A percentile compares a stretch with the other conserved stretches of the same genome.
Evolutionary conservation across 2,329 filamentous ascomycete species (phyloP).

Genomic region (Drechslera avenae): DNA sequence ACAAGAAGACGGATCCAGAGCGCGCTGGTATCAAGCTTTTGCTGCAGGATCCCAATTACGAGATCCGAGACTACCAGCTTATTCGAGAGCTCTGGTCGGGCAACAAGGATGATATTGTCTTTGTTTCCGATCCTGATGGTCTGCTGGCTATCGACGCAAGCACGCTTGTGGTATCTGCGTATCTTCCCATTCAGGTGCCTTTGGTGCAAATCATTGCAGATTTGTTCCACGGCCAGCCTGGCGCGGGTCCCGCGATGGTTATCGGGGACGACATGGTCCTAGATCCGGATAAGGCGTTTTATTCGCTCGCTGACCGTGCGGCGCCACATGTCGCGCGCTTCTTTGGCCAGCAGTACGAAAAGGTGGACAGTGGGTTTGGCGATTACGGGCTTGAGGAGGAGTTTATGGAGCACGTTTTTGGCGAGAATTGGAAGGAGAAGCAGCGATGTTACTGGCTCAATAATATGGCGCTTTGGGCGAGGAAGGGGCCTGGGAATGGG

Average conservation of each 20-base stretch:
- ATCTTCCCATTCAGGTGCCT: constrained; percentile 17
- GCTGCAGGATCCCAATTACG: constrained; percentile 26
- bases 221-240: background rate
- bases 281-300: background rate
- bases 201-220: constrained; percentile 27
- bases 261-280: constrained; percentile 5
- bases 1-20: background rate
- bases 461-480: background rate
- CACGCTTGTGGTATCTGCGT: constrained; percentile 20
- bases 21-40: constrained; percentile 12
- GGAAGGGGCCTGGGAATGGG: background rate
- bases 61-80: constrained; percentile 5
- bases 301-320: constrained; percentile 3
- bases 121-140: constrained; percentile 22
- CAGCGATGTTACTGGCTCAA: background rate
- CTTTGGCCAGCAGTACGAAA: background rate
- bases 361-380: background rate
- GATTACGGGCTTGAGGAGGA: background rate
- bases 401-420: background rate
- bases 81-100: background rate
- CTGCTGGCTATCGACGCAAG: constrained; percentile 21
- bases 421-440: background rate
- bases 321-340: background rate
- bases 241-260: constrained; percentile 6
- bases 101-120: background rate